A percentile compares a stretch with the other conserved stretches of the same genome.
Conservation (phyloP, 805 yeast genomes). For the Candida sonorensis region DNA sequence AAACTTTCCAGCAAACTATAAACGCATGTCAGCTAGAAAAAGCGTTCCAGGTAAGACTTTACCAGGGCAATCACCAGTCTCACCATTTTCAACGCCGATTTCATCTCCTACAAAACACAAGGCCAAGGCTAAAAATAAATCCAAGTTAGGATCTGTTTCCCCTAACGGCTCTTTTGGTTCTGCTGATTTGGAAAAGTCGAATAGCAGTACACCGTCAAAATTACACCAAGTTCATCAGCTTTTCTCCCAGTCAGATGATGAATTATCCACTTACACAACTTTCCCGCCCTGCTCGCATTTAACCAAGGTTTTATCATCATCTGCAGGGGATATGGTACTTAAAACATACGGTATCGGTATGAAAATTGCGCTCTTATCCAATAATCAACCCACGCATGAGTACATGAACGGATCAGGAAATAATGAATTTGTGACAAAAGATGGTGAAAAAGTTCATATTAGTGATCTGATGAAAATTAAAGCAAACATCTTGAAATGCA, state of each 20-base stretch:
- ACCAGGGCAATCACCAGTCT: constrained; percentile 5
- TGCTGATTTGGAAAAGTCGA: background rate
- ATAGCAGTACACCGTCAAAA: constrained; percentile 2
- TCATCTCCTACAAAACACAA: constrained; percentile 1
- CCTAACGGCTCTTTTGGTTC: background rate
- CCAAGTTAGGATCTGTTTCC: background rate
- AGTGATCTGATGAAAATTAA: constrained; percentile 34
- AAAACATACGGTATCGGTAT: constrained; percentile 47
- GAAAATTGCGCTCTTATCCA: constrained; percentile 32
- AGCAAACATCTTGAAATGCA: constrained; percentile 41
- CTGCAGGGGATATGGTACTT: constrained; percentile 42
- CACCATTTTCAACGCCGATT: constrained; percentile 2
- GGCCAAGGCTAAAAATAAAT: background rate
- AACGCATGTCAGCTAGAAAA: constrained; percentile 11
- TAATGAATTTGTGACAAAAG: too few species aligned
- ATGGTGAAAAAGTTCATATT: constrained; percentile 33
- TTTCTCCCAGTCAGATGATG: constrained; percentile 8
- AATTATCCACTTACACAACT: constrained; percentile 20
- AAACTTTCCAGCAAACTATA: too few species aligned
- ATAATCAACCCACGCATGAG: too few species aligned
- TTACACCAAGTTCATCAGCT: background rate
- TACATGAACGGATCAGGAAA: too few species aligned
- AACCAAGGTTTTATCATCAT: constrained; percentile 38
- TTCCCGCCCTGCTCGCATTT: constrained; percentile 46
- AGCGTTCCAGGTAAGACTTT: constrained; percentile 11